Evolutionary conservation across 208 protist species (phyloP).

Genomic region (Acanthamoeba rhysodes): DNA sequence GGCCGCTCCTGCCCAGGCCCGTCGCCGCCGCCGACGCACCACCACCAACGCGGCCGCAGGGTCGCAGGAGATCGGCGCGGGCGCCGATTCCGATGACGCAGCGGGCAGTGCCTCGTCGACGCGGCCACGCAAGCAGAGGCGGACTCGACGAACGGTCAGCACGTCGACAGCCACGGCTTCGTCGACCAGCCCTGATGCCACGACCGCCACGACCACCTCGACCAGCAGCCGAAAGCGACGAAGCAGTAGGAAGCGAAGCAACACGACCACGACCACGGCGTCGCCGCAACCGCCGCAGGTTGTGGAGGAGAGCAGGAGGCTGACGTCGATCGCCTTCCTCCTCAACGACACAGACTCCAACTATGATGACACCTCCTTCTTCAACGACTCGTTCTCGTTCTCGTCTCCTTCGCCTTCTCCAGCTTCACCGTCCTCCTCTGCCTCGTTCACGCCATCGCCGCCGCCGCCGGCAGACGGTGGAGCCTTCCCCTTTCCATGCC

Average conservation of each 20-base stretch:
- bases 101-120: background rate
- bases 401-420: background rate
- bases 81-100: background rate
- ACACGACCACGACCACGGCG: background rate
- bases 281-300: background rate
- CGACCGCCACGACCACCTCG: background rate
- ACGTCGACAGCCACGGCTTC: background rate
- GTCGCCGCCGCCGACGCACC: background rate
- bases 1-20: background rate
- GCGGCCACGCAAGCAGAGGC: background rate
- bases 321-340: slow-evolving; percentile 24
- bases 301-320: background rate
- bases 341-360: background rate
- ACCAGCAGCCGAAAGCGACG: slow-evolving; percentile 1
- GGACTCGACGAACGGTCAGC: background rate
- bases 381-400: background rate
- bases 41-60: too few species aligned
- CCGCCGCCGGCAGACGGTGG: background rate
- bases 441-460: background rate
- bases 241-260: background rate
- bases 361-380: background rate
- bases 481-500: background rate
- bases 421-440: background rate
- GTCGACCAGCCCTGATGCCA: background rate
- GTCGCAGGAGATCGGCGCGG: too few species aligned